phyloP scores from a whole-genome alignment of 768 basidiomycete species.

The Termitomyces sp. region DNA sequence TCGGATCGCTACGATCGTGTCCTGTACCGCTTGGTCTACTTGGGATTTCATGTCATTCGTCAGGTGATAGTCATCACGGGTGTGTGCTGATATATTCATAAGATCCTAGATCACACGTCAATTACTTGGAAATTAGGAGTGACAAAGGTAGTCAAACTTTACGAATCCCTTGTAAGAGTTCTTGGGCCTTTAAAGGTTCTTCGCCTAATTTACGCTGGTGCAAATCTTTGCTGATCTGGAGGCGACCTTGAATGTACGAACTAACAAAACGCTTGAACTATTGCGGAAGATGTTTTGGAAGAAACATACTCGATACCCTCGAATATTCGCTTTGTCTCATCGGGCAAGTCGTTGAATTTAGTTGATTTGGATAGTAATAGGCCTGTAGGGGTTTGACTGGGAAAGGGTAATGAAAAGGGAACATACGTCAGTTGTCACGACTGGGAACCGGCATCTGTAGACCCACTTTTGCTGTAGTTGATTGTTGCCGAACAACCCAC shows the following conservation, averaged over 20 bases:
- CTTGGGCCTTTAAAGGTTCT: constrained; percentile 69
- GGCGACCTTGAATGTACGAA: constrained; percentile 66
- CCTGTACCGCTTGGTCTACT: constrained; percentile 74
- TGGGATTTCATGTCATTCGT: constrained; percentile 69
- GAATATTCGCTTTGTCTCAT: constrained; percentile 55
- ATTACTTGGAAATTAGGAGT: neutral
- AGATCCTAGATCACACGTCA: constrained; percentile 45
- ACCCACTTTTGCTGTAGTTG: constrained; percentile 24
- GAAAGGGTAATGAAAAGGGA: neutral
- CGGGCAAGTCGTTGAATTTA: constrained; percentile 81
- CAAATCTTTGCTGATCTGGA: constrained; percentile 77
- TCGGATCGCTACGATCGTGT: constrained; percentile 70
- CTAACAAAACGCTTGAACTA: constrained; percentile 26
- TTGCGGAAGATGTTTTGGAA: neutral
- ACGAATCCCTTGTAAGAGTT: constrained; percentile 59
- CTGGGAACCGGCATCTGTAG: neutral
- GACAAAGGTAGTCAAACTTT: constrained; percentile 37
- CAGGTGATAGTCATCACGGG: constrained; percentile 61
- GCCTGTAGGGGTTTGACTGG: constrained; percentile 18
- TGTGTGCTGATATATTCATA: constrained; percentile 51
- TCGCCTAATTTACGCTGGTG: constrained; percentile 72
- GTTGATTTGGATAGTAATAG: constrained; percentile 51
- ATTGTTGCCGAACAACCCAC: constrained; percentile 27
- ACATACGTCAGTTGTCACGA: neutral
- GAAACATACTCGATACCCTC: constrained; percentile 65